These are phyloP conservation scores for Pseudocercospora vitis DNA, from an alignment of 2,329 filamentous ascomycete genomes.

Conservation along the genomic window DNA sequence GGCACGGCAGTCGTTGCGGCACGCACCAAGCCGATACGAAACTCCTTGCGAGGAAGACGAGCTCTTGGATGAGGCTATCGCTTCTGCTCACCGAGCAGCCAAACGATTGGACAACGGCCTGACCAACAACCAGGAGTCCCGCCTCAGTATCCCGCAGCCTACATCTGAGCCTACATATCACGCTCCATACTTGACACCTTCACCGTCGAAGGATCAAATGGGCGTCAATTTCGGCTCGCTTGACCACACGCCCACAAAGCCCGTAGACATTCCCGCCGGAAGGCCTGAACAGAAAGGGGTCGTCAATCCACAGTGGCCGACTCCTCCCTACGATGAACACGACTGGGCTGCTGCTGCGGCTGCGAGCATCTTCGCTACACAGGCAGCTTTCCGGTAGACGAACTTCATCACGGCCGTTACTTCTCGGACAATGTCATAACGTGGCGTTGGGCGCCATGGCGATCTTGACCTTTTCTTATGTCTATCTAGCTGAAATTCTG, in stretches of 20 bases:
- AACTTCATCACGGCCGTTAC: constrained; percentile 11
- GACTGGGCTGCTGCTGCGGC: constrained; percentile 86
- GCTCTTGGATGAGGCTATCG: constrained; percentile 82
- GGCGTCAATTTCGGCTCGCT: constrained; percentile 69
- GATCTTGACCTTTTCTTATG: constrained; percentile 22
- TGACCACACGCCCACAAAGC: constrained; percentile 65
- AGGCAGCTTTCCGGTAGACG: constrained; percentile 47
- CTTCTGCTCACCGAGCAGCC: constrained; percentile 73
- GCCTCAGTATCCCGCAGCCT: constrained; percentile 59
- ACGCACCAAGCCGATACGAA: constrained; percentile 80
- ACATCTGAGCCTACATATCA: constrained; percentile 61
- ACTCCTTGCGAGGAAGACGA: constrained; percentile 96
- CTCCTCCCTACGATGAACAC: constrained; percentile 88
- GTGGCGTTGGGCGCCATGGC: constrained; percentile 11
- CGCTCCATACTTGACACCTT: constrained; percentile 63
- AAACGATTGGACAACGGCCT: constrained; percentile 62
- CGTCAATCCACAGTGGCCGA: constrained; percentile 76
- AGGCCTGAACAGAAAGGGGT: constrained; percentile 52
- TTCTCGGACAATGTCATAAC: neutral
- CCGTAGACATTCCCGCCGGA: constrained; percentile 66
- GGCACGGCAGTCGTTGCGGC: constrained; percentile 72
- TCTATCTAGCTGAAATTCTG: constrained; percentile 18
- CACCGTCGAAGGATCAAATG: constrained; percentile 80
- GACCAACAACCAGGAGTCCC: constrained; percentile 36
- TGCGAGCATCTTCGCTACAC: constrained; percentile 76